These are phyloP conservation scores for Balansia obtecta DNA, from an alignment of 2,329 filamentous ascomycete species.

Conservation along the genomic window DNA sequence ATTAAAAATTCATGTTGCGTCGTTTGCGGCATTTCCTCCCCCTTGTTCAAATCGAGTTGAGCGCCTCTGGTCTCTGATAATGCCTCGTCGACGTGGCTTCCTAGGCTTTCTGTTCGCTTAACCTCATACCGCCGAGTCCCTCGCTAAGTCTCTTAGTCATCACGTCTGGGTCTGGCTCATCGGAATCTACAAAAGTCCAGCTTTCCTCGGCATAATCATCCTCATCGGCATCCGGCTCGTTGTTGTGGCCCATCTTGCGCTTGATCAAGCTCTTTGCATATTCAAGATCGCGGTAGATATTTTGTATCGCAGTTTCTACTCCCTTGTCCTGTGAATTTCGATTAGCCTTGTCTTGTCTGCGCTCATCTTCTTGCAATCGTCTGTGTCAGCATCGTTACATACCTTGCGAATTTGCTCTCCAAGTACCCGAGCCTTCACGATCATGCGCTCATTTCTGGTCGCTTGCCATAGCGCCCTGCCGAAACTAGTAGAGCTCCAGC, in stretches of 20 bases:
- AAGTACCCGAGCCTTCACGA: slow-evolving; percentile 66
- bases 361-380: background rate
- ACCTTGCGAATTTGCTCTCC: slow-evolving; percentile 83
- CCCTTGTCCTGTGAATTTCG: slow-evolving; percentile 58
- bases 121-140: slow-evolving; percentile 14
- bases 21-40: too few species aligned
- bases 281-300: slow-evolving; percentile 87
- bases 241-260: slow-evolving; percentile 43
- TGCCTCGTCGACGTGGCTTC: slow-evolving; percentile 10
- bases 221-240: slow-evolving; percentile 26
- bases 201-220: slow-evolving; percentile 59
- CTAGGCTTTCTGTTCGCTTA: slow-evolving; percentile 12
- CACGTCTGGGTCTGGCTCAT: slow-evolving; percentile 32
- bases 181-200: slow-evolving; percentile 76
- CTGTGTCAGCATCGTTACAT: slow-evolving; percentile 22
- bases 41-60: too few species aligned
- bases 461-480: slow-evolving; percentile 83
- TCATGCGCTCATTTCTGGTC: slow-evolving; percentile 83
- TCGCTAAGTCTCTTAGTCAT: slow-evolving; percentile 28
- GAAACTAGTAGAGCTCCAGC: slow-evolving; percentile 77
- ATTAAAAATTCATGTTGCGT: too few species aligned
- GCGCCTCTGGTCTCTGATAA: background rate
- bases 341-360: background rate
- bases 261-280: slow-evolving; percentile 80
- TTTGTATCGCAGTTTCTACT: slow-evolving; percentile 80